Conservation (phyloP, 192 early-diverging fungal species). For the Entomortierella lignicola region DNA sequence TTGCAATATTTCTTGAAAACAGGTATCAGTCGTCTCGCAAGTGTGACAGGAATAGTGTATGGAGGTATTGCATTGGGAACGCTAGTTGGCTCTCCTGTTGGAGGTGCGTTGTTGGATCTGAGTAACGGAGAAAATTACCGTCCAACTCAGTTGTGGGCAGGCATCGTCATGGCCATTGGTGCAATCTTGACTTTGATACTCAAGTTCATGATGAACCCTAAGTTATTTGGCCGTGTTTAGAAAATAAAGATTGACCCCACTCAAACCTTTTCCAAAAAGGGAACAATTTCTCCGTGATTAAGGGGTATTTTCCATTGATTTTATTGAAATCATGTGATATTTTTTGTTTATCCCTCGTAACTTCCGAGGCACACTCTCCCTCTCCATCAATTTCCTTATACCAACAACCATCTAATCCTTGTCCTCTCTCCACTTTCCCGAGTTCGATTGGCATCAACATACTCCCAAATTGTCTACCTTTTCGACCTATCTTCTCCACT, state of each 20-base stretch:
- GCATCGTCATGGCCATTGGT: constrained; percentile 28
- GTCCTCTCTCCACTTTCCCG: background rate
- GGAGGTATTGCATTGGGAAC: constrained; percentile 62
- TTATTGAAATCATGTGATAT: background rate
- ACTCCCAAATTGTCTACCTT: background rate
- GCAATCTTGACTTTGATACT: constrained; percentile 13
- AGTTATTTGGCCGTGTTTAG: constrained; percentile 29
- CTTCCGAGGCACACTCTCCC: background rate
- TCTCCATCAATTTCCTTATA: constrained; percentile 2
- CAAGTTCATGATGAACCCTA: constrained; percentile 43
- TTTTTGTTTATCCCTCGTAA: background rate
- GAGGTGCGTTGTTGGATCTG: constrained; percentile 62
- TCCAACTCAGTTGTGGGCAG: constrained; percentile 35
- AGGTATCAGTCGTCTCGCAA: constrained; percentile 64
- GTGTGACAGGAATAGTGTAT: constrained; percentile 67
- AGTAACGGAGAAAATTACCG: constrained; percentile 24
- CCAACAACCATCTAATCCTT: background rate
- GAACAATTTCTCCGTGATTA: background rate
- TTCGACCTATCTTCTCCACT: constrained; percentile 14
- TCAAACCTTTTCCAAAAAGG: background rate
- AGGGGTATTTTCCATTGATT: background rate
- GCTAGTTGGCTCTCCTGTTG: constrained; percentile 61
- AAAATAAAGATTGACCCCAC: background rate
- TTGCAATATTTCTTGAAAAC: background rate
- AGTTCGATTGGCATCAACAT: background rate